Conservation (phyloP, 306 rosid species). For the Trichosanthes cucumerina region DNA sequence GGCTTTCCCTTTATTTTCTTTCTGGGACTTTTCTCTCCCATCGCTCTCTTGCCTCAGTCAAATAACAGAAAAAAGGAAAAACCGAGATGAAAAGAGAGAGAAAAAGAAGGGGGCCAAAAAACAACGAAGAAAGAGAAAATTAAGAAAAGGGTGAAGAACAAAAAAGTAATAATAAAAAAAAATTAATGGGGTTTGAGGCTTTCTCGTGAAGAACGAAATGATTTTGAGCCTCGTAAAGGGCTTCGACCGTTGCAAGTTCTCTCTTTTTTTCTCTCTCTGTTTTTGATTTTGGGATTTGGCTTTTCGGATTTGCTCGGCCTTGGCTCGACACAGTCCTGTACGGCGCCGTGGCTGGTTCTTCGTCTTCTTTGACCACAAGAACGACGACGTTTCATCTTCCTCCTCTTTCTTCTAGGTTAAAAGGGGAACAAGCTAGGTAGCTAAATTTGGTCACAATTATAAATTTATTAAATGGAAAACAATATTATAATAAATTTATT, state of each 20-base stretch:
- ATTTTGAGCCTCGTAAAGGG: background rate
- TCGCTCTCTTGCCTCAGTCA: constrained; percentile 13
- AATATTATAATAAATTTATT: too few relatives aligned
- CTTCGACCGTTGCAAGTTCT: constrained; percentile 16
- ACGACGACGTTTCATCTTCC: background rate
- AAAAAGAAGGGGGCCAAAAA: constrained; percentile 20
- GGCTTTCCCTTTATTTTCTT: background rate
- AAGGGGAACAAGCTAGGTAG: background rate
- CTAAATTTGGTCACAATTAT: too few relatives aligned
- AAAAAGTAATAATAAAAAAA: too few relatives aligned
- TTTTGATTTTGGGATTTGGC: too few relatives aligned
- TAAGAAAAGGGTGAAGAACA: constrained; percentile 15
- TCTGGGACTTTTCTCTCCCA: constrained; percentile 26
- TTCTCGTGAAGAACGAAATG: constrained; percentile 24
- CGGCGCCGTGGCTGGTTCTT: background rate
- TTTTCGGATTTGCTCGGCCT: background rate
- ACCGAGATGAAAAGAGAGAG: constrained; percentile 18
- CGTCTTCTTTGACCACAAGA: background rate
- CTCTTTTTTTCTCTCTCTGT: background rate
- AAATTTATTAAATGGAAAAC: too few relatives aligned
- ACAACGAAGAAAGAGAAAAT: constrained; percentile 7
- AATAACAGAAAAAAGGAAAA: constrained; percentile 9
- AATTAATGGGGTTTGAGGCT: constrained; percentile 21
- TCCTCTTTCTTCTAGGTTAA: background rate
- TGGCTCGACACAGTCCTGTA: background rate